A percentile compares a stretch with the other conserved stretches of the same genome.
Conservation (phyloP, 176 grass and related monocot genomes). For the Oryza coarctata region DNA sequence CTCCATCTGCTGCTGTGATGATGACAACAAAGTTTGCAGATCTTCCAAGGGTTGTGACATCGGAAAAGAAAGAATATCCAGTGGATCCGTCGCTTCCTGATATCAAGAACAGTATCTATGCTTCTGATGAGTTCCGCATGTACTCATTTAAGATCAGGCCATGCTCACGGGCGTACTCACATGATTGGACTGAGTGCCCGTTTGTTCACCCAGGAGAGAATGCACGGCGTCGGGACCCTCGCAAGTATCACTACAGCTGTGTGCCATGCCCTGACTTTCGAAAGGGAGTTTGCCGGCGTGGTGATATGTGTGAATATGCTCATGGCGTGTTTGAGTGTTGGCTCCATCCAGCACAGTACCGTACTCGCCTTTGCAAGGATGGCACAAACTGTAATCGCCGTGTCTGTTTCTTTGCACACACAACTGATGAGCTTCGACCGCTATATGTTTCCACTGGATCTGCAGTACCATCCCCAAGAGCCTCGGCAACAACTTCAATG, state of each 20-base stretch:
- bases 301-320: constrained; percentile 82
- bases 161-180: constrained; percentile 79
- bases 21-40: constrained; percentile 52
- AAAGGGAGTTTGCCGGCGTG: constrained; percentile 69
- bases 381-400: constrained; percentile 68
- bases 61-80: constrained; percentile 79
- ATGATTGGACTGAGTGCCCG: constrained; percentile 91
- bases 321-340: constrained; percentile 90
- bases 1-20: constrained; percentile 47
- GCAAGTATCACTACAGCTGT: constrained; percentile 85
- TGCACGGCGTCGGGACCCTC: constrained; percentile 67
- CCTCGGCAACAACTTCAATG: constrained; percentile 53
- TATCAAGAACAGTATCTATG: constrained; percentile 83
- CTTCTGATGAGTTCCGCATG: constrained; percentile 80
- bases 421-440: constrained; percentile 66
- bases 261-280: constrained; percentile 84
- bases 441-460: constrained; percentile 83
- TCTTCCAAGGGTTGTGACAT: constrained; percentile 41
- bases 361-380: constrained; percentile 80
- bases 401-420: constrained; percentile 89
- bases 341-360: constrained; percentile 85
- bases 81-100: constrained; percentile 75
- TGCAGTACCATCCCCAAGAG: constrained; percentile 51
- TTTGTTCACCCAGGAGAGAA: constrained; percentile 93
- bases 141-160: constrained; percentile 91